A percentile compares a stretch with the other conserved stretches of the same genome.
Conservation (phyloP, 1,139 yeast genomes). For the Debaryomyces subglobosus region DNA sequence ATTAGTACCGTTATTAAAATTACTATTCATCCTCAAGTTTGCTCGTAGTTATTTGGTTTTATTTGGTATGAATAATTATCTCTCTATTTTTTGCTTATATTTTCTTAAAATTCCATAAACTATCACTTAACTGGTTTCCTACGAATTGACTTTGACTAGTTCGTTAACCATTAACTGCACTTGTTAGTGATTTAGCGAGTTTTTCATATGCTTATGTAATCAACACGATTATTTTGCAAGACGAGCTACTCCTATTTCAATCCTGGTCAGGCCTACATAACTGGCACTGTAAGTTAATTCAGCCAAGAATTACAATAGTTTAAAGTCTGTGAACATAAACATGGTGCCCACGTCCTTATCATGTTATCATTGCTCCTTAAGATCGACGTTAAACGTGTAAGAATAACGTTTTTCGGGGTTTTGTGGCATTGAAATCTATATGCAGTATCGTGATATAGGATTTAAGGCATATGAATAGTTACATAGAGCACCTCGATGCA, state of each 20-base stretch:
- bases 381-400: neutral
- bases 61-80: neutral
- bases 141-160: neutral
- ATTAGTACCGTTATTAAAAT: conserved; percentile 9
- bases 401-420: neutral
- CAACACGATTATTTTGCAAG: neutral
- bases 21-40: conserved; percentile 10
- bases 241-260: conserved; percentile 6
- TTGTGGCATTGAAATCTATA: neutral
- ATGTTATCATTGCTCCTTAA: neutral
- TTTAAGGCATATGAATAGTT: neutral
- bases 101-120: conserved; percentile 3
- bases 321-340: neutral
- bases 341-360: neutral
- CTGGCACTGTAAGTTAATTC: neutral
- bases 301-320: neutral
- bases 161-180: neutral
- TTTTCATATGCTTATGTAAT: conserved; percentile 4
- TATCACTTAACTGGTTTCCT: neutral
- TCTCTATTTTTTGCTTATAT: neutral
- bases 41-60: neutral
- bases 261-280: neutral
- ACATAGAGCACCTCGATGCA: neutral
- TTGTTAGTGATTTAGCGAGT: neutral
- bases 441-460: neutral